Evolutionary conservation across 345 rosid species (phyloP), one percentile per base, ranked within the genome.

Genomic region (Salix udensis): DNA sequence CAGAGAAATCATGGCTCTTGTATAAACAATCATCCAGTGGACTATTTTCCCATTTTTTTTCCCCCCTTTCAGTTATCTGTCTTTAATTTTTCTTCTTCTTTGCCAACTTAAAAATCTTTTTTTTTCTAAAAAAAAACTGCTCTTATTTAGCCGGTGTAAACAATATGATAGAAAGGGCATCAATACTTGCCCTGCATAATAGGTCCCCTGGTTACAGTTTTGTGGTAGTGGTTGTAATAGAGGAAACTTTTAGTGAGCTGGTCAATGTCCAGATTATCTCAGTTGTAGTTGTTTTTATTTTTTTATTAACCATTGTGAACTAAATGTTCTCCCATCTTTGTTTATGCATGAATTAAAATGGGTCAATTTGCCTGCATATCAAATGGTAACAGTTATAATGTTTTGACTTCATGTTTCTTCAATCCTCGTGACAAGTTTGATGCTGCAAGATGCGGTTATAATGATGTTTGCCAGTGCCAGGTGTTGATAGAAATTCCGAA

Each of bases 251-350:
- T 76, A 71, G 81, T 30, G 40, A 60, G 44, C 34, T 65, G 30
- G 73, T 67, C 65, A 74, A 73, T 58, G 50, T 70, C 81, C 82
- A 83, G 80, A 71, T 81, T 83, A 79, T 87, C 77, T 65, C 55
- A 65, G 42, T 58, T 77, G 82, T 77, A 69, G 78, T 61, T 36
- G 58, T 52, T 31, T 60, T 70, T n/a, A n/a, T n/a, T 26, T 71
- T 73, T 73, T 78, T 64, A 65, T 52, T 65, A 77, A 74, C 84
- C 79, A 31, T 40, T 80, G 85, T 82, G 81, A 77, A 87, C 84
- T 76, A 73, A 18, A 79, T 58, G 2, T 10, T 4, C 4, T 10
- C 64, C 28, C 26, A n/a, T 23, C 64, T 4, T 9, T 10, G 50
- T 46, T 14, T 3, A 40, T 40, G 44, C 24, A n/a, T 55, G 8